A percentile compares a stretch with the other conserved stretches of the same genome.
phyloP scores from a whole-genome alignment of 1,139 yeast species.

The Kodamaea fungicola region DNA sequence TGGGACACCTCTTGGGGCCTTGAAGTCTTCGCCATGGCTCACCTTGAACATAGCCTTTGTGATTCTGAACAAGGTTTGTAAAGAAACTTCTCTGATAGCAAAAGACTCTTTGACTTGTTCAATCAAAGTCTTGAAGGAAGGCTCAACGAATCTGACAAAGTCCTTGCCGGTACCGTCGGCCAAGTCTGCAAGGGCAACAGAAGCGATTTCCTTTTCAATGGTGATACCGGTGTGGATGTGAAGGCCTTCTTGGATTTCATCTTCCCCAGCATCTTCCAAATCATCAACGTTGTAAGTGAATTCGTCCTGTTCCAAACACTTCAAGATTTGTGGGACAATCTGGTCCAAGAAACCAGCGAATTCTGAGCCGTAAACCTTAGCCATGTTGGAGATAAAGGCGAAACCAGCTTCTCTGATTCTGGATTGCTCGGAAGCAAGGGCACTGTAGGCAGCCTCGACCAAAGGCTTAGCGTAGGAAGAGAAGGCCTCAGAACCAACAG shows the following conservation, averaged over 20 bases:
- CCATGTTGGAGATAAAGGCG: conserved; percentile 92
- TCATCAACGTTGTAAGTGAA: conserved; percentile 51
- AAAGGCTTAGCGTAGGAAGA: conserved; percentile 83
- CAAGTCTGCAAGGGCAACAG: conserved; percentile 86
- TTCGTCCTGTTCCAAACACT: conserved; percentile 81
- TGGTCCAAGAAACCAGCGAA: conserved; percentile 82
- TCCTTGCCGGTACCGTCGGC: conserved; percentile 81
- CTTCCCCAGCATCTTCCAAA: conserved; percentile 38
- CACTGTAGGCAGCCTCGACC: conserved; percentile 81
- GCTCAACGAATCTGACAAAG: conserved; percentile 75
- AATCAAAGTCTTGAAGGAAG: conserved; percentile 59
- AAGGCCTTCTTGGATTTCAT: conserved; percentile 66
- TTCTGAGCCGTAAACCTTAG: conserved; percentile 89
- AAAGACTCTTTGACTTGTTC: conserved; percentile 83
- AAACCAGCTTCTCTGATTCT: conserved; percentile 93
- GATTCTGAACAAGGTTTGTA: conserved; percentile 79
- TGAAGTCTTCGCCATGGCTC: conserved; percentile 45
- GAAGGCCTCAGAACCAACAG: conserved; percentile 90
- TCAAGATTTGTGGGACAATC: conserved; percentile 79
- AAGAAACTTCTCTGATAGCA: conserved; percentile 88
- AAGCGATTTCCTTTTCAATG: conserved; percentile 95
- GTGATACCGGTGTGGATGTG: conserved; percentile 93
- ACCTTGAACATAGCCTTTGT: conserved; percentile 68
- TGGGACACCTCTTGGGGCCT: conserved; percentile 75
- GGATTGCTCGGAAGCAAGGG: conserved; percentile 73